Base-by-base conservation (phyloP, 2,329 filamentous ascomycete genomes). In the Paecilomyces fulvus region DNA sequence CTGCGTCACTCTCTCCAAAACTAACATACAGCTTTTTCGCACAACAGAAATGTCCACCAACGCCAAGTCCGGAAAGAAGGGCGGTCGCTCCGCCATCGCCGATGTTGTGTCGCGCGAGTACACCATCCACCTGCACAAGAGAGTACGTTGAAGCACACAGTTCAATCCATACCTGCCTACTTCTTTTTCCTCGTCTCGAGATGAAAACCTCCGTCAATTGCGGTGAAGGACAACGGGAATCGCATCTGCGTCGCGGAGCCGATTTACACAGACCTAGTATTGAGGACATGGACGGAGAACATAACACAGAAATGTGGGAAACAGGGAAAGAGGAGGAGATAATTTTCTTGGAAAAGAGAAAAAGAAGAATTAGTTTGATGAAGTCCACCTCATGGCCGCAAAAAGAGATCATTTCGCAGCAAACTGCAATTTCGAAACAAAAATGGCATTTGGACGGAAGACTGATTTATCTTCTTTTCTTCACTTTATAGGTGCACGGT, bases 61-160 rank as follows among this genome's bases (percentile, higher is more conserved):
- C 66, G 67, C 72, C 73, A 77, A 87, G 85, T 80, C 79, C 71
- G 80, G 79, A 77, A 88, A 87, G 83, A 88, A 88, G 81, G 71
- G 78, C 69, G 77, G 79, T 73, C 90, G 92, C 77, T 96, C 90
- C 80, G 95, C 95, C 83, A 96, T 99, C 80, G 87, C 90, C 80
- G 92, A 99, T 81, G 95, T 99, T 77, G 92, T 99, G 79, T 88
- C 94, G 74, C 90, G 94, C 85, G 95, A 99, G 85, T 99, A 99
- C 87, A 99, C 94, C 80, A 97, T 99, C 83, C 92, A 99, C 86
- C 83, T 99, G 73, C 94, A 99, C 90, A 97, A 96, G 89, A 89
- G 92, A 81, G 90, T 95, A 92, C 78, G 88, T 88, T 77, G 70
- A 72, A 57, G 25, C 21, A 33, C 31, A 57, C 52, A 17, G 51